phyloP scores from a whole-genome alignment of 1,284 basidiomycete species.

The Marasmius sp. region DNA sequence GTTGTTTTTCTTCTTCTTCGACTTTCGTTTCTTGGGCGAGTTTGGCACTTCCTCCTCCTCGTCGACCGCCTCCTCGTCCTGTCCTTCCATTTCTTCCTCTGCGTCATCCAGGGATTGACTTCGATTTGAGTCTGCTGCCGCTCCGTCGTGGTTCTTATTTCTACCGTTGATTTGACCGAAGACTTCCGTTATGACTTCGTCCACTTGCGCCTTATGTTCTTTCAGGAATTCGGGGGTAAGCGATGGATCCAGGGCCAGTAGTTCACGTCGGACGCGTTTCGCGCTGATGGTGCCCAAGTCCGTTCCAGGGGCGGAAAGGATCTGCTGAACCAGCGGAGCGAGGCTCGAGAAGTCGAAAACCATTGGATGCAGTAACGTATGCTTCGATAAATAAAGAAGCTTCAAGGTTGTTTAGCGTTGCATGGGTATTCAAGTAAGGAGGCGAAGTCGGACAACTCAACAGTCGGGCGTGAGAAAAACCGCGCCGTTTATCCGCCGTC shows the following conservation, averaged over 20 bases:
- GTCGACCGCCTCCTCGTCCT: slow-evolving; percentile 18
- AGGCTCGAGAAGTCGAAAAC: slow-evolving; percentile 47
- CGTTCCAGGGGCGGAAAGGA: slow-evolving; percentile 67
- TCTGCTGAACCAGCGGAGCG: slow-evolving; percentile 59
- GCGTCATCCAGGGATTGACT: slow-evolving; percentile 23
- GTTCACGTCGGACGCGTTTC: slow-evolving; percentile 70
- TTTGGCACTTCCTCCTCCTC: slow-evolving; percentile 29
- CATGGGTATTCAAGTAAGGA: not conserved
- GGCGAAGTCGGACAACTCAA: not conserved
- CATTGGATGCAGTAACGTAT: slow-evolving; percentile 26
- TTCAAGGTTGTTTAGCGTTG: not conserved
- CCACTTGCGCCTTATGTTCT: slow-evolving; percentile 57
- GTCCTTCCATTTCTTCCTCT: slow-evolving; percentile 32
- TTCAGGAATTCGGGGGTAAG: slow-evolving; percentile 57
- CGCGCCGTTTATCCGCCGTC: not conserved
- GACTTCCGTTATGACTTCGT: slow-evolving; percentile 57
- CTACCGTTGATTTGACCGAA: slow-evolving; percentile 56
- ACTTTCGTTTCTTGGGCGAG: slow-evolving; percentile 35
- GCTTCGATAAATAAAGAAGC: not conserved
- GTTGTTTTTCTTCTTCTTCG: slow-evolving; percentile 35
- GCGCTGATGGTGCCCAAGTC: slow-evolving; percentile 76
- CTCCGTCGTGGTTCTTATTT: slow-evolving; percentile 27
- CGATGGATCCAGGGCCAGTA: slow-evolving; percentile 49
- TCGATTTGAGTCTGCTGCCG: slow-evolving; percentile 24
- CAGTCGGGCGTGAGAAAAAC: not conserved